Conservation (phyloP, 495 filamentous ascomycete genomes). For the Astrocystis sublimbata region DNA sequence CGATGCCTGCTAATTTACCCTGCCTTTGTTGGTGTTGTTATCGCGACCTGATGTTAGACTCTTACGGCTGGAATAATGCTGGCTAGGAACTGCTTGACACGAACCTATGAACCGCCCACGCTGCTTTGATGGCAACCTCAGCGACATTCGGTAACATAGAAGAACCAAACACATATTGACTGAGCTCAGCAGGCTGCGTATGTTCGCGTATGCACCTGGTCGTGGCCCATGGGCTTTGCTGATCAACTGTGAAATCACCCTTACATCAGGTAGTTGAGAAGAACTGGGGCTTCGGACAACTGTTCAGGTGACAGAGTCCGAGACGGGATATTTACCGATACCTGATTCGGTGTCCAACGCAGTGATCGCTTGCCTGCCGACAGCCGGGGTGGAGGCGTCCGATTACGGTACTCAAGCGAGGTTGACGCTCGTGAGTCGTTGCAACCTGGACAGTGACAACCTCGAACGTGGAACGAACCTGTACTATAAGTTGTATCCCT, state of each 20-base stretch:
- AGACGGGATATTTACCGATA: not conserved
- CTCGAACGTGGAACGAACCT: not conserved
- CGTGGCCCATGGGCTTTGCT: not conserved
- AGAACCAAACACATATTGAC: not conserved
- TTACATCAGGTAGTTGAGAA: not conserved
- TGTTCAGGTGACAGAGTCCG: not conserved
- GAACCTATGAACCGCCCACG: not conserved
- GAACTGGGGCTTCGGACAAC: not conserved
- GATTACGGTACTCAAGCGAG: not conserved
- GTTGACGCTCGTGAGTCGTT: too few relatives aligned
- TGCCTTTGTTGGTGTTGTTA: not conserved
- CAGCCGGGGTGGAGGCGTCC: slow-evolving; percentile 6
- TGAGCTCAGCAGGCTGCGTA: not conserved
- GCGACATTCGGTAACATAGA: not conserved
- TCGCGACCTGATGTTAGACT: not conserved
- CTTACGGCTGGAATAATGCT: not conserved
- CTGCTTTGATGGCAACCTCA: not conserved
- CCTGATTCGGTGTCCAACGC: not conserved
- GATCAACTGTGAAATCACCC: not conserved
- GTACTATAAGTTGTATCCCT: not conserved
- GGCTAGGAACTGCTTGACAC: not conserved
- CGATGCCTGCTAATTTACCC: not conserved
- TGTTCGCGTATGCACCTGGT: too few relatives aligned
- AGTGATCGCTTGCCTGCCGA: not conserved
- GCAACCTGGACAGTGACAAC: not conserved